These are phyloP conservation scores for Quercus glauca DNA, from an alignment of 306 rosid genomes.

Conservation along the genomic window DNA sequence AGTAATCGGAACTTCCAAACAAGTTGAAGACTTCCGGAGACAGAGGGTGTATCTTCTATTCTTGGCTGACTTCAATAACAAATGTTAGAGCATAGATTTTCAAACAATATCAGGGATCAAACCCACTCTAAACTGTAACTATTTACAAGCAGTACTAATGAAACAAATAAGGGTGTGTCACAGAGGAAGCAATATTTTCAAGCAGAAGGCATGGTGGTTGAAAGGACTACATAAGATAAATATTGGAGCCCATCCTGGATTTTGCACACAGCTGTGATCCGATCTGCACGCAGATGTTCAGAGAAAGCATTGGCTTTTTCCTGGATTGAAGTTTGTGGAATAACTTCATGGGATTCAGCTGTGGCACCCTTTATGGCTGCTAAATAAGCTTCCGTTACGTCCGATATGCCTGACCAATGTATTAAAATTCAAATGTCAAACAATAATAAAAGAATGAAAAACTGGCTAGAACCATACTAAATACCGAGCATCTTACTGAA, in stretches of 20 bases:
- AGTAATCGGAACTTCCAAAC: not conserved
- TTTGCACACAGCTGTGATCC: slow-evolving; percentile 64
- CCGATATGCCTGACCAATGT: slow-evolving; percentile 72
- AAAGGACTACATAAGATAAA: slow-evolving; percentile 69
- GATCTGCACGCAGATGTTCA: slow-evolving; percentile 65
- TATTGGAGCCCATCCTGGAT: slow-evolving; percentile 85
- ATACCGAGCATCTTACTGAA: not conserved
- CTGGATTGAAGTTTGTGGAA: slow-evolving; percentile 51
- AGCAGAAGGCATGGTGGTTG: slow-evolving; percentile 73
- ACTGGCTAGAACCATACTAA: not conserved
- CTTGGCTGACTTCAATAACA: slow-evolving; percentile 1
- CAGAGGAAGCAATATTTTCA: slow-evolving; percentile 24
- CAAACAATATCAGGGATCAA: not conserved
- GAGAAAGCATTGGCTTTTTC: slow-evolving; percentile 68
- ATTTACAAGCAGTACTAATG: slow-evolving; percentile 34
- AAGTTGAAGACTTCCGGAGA: not conserved
- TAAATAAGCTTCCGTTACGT: slow-evolving; percentile 76
- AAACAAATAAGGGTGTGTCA: slow-evolving; percentile 1
- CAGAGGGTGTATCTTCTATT: not conserved
- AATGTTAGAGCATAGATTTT: slow-evolving; percentile 4
- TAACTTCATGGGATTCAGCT: slow-evolving; percentile 52
- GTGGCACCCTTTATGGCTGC: slow-evolving; percentile 72
- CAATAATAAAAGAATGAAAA: not conserved
- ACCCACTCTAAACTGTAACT: slow-evolving; percentile 6
- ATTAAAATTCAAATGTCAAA: slow-evolving; percentile 10